Evolutionary conservation across 768 basidiomycete genomes (phyloP).

Genomic region (Russula olivacea): DNA sequence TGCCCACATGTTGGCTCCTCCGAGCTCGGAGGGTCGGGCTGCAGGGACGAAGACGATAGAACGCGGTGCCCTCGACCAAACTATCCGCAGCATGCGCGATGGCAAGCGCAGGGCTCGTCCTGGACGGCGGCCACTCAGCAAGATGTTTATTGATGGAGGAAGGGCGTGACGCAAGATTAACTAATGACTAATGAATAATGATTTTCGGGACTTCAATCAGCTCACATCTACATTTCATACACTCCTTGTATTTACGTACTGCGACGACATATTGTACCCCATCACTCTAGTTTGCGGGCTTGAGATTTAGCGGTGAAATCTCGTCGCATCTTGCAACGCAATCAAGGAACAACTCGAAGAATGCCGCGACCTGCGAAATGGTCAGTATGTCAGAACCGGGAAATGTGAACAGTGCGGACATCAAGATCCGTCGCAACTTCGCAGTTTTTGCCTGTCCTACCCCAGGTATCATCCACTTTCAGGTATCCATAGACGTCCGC

Average conservation of each 20-base stretch:
- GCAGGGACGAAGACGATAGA: constrained; percentile 51
- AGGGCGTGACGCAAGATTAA: constrained; percentile 30
- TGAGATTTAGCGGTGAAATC: constrained; percentile 52
- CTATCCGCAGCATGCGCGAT: constrained; percentile 71
- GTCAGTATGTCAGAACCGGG: not conserved
- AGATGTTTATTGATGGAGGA: constrained; percentile 72
- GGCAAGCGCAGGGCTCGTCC: constrained; percentile 52
- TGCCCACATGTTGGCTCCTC: constrained; percentile 30
- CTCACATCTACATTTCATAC: not conserved
- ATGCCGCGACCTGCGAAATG: constrained; percentile 46
- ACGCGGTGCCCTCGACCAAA: constrained; percentile 77
- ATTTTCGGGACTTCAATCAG: not conserved
- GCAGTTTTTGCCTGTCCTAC: constrained; percentile 67
- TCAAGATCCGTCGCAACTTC: constrained; percentile 60
- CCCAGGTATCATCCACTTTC: constrained; percentile 62
- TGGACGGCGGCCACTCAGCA: constrained; percentile 53
- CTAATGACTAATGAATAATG: not conserved
- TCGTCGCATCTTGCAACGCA: constrained; percentile 54
- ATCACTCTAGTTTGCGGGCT: not conserved
- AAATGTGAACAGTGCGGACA: constrained; percentile 39
- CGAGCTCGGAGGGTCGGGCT: constrained; percentile 39
- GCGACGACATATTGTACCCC: not conserved
- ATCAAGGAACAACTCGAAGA: constrained; percentile 61
- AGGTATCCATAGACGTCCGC: constrained; percentile 71
- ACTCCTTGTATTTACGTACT: constrained; percentile 8